Conservation (phyloP, 2,329 filamentous ascomycete genomes). For the Fusarium sp. region DNA sequence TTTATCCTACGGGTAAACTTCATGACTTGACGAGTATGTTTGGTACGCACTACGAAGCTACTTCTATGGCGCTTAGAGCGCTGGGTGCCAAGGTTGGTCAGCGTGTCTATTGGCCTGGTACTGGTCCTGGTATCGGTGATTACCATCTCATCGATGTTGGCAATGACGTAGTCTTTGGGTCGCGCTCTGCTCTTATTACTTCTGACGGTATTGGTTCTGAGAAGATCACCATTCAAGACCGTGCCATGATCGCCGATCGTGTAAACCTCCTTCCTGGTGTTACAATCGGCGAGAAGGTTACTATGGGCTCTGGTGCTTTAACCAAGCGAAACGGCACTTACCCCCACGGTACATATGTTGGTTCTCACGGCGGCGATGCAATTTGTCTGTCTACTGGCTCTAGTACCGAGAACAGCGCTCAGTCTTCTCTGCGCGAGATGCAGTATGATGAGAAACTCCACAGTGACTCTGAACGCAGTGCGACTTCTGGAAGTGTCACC, state of each 20-base stretch:
- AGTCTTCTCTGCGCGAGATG: background rate
- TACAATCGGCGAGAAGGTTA: background rate
- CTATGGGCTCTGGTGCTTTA: constrained; percentile 6
- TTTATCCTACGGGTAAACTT: background rate
- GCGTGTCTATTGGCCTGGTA: constrained; percentile 16
- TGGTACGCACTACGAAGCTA: constrained; percentile 10
- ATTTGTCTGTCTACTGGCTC: background rate
- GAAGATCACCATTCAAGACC: background rate
- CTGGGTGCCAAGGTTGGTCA: constrained; percentile 1
- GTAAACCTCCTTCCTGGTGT: background rate
- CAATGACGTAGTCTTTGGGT: constrained; percentile 7
- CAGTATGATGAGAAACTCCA: background rate
- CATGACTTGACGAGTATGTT: background rate
- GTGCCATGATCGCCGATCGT: constrained; percentile 14
- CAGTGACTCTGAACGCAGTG: background rate
- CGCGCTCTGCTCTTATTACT: background rate
- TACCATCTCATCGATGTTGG: constrained; percentile 5
- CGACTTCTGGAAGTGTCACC: background rate
- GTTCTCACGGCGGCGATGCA: constrained; percentile 1
- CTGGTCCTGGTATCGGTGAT: background rate
- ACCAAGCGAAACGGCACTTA: background rate
- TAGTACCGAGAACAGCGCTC: background rate
- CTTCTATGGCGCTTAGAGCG: background rate
- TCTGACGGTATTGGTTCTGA: background rate
- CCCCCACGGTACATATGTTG: background rate